A percentile compares a stretch with the other conserved stretches of the same genome.
These are phyloP conservation scores for Raffaelea ambrosiae DNA, from an alignment of 2,329 filamentous ascomycete species.

Conservation along the genomic window DNA sequence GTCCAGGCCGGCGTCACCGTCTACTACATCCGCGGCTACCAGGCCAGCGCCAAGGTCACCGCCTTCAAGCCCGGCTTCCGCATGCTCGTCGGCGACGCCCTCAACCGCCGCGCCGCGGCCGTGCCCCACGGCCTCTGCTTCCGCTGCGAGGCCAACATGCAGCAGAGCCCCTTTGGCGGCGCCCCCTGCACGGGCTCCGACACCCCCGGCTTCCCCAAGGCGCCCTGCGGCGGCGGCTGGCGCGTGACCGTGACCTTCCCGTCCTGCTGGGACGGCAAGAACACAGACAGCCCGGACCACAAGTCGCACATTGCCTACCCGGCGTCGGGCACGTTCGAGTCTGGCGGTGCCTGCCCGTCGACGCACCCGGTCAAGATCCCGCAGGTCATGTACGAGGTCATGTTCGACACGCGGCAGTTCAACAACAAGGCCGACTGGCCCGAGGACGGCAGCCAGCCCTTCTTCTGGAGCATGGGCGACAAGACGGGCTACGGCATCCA, in stretches of 20 bases:
- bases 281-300: conserved; percentile 34
- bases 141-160: conserved; percentile 16
- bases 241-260: conserved; percentile 33
- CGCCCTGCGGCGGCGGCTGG: conserved; percentile 29
- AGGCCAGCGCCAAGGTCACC: conserved; percentile 8
- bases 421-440: conserved; percentile 26
- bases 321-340: conserved; percentile 13
- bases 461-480: conserved; percentile 16
- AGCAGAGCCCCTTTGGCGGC: conserved; percentile 17
- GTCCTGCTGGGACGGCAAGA: conserved; percentile 33
- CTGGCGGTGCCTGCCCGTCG: conserved; percentile 14
- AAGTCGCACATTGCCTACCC: conserved; percentile 17
- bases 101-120: conserved; percentile 6
- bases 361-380: conserved; percentile 15
- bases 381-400: conserved; percentile 16
- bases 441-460: conserved; percentile 23
- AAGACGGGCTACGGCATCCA: conserved; percentile 16
- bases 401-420: conserved; percentile 18
- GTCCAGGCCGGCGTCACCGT: conserved; percentile 13
- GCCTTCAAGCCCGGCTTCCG: conserved; percentile 15
- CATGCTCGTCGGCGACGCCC: conserved; percentile 16
- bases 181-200: conserved; percentile 21
- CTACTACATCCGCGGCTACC: conserved; percentile 12
- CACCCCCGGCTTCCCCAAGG: conserved; percentile 27
- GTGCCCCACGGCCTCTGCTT: conserved; percentile 17